phyloP scores from a whole-genome alignment of 2,329 filamentous ascomycete genomes.

The Paracoccidioides lutzii region DNA sequence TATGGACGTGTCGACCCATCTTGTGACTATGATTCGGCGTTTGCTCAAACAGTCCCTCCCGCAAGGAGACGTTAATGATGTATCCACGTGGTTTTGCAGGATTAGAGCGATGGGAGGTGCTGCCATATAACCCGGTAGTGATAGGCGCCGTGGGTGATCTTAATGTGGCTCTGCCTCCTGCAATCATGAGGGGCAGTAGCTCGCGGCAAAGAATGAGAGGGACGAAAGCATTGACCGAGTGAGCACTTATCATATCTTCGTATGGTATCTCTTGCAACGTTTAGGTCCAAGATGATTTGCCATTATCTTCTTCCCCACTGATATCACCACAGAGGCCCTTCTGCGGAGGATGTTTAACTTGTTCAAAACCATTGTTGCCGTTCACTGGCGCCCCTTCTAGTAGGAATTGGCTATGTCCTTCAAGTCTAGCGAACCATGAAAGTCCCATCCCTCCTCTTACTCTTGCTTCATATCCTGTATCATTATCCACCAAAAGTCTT shows the following conservation, averaged over 20 bases:
- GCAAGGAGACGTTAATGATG: constrained; percentile 25
- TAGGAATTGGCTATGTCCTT: constrained; percentile 1
- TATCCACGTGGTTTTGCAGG: constrained; percentile 11
- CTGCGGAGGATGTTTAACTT: not conserved
- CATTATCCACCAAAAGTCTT: not conserved
- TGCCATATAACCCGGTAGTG: not conserved
- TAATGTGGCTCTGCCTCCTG: not conserved
- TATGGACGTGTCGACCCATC: constrained; percentile 26
- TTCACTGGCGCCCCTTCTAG: not conserved
- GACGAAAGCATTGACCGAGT: constrained; percentile 27
- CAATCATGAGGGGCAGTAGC: constrained; percentile 21
- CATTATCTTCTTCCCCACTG: not conserved
- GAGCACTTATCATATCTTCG: constrained; percentile 27
- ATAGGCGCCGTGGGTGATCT: not conserved
- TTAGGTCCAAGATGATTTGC: constrained; percentile 25
- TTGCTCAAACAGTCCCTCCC: constrained; percentile 25
- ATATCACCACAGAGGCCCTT: constrained; percentile 10
- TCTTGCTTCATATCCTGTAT: constrained; percentile 8
- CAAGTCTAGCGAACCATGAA: constrained; percentile 12
- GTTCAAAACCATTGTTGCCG: not conserved
- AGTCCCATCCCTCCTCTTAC: constrained; percentile 11
- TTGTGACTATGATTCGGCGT: constrained; percentile 13
- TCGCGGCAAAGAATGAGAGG: constrained; percentile 29
- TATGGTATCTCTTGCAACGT: constrained; percentile 27
- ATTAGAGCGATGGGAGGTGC: not conserved